Conservation (phyloP, 441 rosid genomes). For the Bocquillonia castaneifolia region DNA sequence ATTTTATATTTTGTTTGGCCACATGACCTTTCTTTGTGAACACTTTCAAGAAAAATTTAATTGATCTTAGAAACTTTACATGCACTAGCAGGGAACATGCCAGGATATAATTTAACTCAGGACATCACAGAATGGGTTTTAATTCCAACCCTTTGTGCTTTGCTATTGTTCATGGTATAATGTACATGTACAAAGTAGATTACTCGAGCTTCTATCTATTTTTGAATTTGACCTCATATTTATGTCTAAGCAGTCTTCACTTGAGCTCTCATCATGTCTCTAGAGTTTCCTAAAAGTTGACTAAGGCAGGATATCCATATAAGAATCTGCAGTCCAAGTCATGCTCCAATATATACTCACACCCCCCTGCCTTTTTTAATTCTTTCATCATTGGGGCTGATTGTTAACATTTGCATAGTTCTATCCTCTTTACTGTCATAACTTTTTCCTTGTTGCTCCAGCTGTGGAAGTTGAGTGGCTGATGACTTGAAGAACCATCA, state of each 20-base stretch:
- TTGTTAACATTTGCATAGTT: not conserved
- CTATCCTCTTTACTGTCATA: not conserved
- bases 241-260: no score
- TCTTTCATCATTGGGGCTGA: not conserved
- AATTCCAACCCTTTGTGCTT: no score
- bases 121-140: no score
- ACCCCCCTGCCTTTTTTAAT: not conserved
- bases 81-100: not conserved
- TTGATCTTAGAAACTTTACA: not conserved
- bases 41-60: not conserved
- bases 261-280: not conserved
- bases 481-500: slow-evolving; percentile 1
- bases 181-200: not conserved
- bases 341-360: not conserved
- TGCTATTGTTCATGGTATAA: not conserved
- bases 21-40: not conserved
- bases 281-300: not conserved
- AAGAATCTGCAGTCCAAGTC: not conserved
- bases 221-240: not conserved
- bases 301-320: not conserved
- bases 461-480: not conserved
- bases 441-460: not conserved
- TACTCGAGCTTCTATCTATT: not conserved
- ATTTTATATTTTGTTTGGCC: not conserved
- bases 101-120: not conserved